Percentiles rank a stretch among this genome's conserved stretches.
These are phyloP conservation scores for Dioszegia aurantiaca DNA, from an alignment of 768 basidiomycete genomes.

Conservation along the genomic window DNA sequence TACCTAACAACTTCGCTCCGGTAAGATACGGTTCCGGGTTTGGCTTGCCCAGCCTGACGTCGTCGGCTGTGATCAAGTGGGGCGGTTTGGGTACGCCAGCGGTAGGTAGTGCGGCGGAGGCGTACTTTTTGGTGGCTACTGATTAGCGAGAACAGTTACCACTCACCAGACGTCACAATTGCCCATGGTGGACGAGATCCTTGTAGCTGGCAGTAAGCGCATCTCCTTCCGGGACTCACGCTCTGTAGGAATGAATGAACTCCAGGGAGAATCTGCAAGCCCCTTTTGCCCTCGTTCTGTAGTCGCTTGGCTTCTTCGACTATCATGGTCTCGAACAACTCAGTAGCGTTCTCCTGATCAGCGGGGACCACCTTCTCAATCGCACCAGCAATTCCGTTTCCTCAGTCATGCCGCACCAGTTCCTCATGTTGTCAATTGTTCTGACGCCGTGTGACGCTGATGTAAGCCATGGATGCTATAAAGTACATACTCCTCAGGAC, in stretches of 20 bases:
- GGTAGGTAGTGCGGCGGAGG: slow-evolving; percentile 64
- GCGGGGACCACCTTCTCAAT: too few relatives aligned
- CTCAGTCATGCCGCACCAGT: slow-evolving; percentile 65
- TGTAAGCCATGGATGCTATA: slow-evolving; percentile 17
- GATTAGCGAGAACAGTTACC: neutral
- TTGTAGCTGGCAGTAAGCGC: slow-evolving; percentile 10
- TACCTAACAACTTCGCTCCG: slow-evolving; percentile 65
- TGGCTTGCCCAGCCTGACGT: slow-evolving; percentile 77
- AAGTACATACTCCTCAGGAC: slow-evolving; percentile 49
- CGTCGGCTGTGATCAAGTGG: slow-evolving; percentile 70
- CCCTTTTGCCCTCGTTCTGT: slow-evolving; percentile 58
- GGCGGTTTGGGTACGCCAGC: slow-evolving; percentile 63
- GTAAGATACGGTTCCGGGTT: slow-evolving; percentile 80
- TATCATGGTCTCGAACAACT: slow-evolving; percentile 69
- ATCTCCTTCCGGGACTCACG: slow-evolving; percentile 1
- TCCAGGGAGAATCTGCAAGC: slow-evolving; percentile 63
- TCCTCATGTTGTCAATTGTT: slow-evolving; percentile 69
- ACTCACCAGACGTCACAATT: slow-evolving; percentile 74
- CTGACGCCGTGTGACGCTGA: slow-evolving; percentile 70
- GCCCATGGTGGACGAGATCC: slow-evolving; percentile 59
- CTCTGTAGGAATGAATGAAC: slow-evolving; percentile 64
- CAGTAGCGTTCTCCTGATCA: slow-evolving; percentile 18
- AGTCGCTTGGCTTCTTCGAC: slow-evolving; percentile 52
- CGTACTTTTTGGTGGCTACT: slow-evolving; percentile 70
- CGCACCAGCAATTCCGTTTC: slow-evolving; percentile 61